Evolutionary conservation across 805 yeast genomes (phyloP), one percentile per base, ranked within the genome.

Genomic region (Metschnikowia picachoensis): DNA sequence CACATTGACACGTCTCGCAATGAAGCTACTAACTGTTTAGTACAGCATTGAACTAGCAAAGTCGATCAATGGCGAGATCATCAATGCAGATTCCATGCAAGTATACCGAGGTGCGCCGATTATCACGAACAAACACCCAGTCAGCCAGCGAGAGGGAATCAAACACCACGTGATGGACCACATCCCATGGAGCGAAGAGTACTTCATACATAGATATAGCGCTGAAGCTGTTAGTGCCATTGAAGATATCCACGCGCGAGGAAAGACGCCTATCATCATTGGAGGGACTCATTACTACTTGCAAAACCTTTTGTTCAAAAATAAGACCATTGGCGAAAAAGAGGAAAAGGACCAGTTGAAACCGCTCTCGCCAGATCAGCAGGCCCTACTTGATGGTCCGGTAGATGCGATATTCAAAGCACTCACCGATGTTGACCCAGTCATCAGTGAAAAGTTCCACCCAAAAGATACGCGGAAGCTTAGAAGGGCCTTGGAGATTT

Each of bases 11-110:
- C 13, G 25, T 30, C n/a, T n/a, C 11, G 17, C 14, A 11, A 30
- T 30, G 32, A 12, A 33, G 16, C 11, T n/a, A 33, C 35, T 33
- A 14, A 33, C 16, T n/a, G 14, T 34, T 12, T 28, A 81, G 75
- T 77, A 87, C 49, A 78, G 88, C 38, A 80, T 89, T 2, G 92
- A 89, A 49, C 62, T 94, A 16, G 97, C 97, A 10, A 74, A 78
- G 54, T 74, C 75, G 27, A 76, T 85, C 43, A 77, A 83, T 59
- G 98, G 98, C 16, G 98, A 94, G 60, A 75, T 94, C 52, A 86
- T 94, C 52, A 94, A 94, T 65, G 96, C 96, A 0, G 99, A 94
- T 62, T 89, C 98, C 1, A 91, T 94, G 97, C 99, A 94, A 65
- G 86, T 94, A 73, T 94, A 94, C 64, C 67, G 72, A 34, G 83